These are phyloP conservation scores for Cucurbita pepo DNA, from an alignment of 306 rosid genomes.

Conservation along the genomic window DNA sequence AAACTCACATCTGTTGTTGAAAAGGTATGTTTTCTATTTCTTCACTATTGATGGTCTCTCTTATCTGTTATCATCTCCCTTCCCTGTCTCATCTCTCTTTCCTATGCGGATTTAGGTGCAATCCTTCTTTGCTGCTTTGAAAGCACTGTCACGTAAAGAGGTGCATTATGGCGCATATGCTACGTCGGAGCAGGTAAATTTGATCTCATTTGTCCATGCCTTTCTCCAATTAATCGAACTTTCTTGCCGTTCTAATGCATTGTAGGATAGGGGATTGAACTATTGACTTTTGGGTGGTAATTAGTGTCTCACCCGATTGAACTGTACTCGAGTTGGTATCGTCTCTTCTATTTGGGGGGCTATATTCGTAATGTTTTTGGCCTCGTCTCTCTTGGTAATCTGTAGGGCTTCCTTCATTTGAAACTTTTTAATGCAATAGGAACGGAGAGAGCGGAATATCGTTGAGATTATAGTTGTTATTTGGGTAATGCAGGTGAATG, in stretches of 20 bases:
- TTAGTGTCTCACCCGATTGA: background rate
- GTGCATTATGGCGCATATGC: slow-evolving; percentile 99
- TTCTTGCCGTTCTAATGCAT: background rate
- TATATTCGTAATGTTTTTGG: background rate
- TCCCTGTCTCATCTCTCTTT: background rate
- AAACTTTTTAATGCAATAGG: background rate
- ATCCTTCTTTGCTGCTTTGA: slow-evolving; percentile 73
- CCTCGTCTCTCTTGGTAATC: background rate
- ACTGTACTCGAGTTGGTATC: background rate
- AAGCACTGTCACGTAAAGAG: slow-evolving; percentile 87
- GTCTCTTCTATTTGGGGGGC: background rate
- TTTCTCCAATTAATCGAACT: background rate
- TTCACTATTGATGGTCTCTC: background rate
- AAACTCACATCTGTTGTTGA: slow-evolving; percentile 95
- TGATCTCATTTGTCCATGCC: background rate
- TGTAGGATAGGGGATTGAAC: no score
- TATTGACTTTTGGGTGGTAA: no score
- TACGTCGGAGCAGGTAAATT: slow-evolving; percentile 79
- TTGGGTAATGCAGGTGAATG: slow-evolving; percentile 50
- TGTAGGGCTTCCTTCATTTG: background rate
- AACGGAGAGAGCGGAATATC: background rate
- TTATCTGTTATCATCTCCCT: background rate
- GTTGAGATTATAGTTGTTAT: background rate
- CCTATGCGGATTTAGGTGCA: slow-evolving; percentile 25
- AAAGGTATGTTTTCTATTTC: slow-evolving; percentile 35